A percentile compares a stretch with the other conserved stretches of the same genome.
Conservation (phyloP, 805 yeast genomes). For the Yamadazyma philogaea region DNA sequence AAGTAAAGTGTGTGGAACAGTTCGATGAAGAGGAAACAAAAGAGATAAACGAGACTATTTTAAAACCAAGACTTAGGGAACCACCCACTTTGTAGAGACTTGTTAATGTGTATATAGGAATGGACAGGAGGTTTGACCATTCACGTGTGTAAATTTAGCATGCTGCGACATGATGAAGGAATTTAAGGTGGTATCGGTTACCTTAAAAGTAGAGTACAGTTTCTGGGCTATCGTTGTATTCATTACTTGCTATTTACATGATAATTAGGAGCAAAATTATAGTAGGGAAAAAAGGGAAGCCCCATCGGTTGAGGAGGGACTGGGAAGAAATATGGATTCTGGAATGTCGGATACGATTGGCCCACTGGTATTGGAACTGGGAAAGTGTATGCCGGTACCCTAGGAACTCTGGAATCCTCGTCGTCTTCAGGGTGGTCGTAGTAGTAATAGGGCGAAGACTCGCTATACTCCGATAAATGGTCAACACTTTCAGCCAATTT, state of each 20-base stretch:
- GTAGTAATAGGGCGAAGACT: conserved; percentile 1
- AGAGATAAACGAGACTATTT: conserved; percentile 4
- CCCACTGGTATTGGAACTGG: not conserved
- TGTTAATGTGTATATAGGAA: conserved; percentile 4
- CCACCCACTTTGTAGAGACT: conserved; percentile 12
- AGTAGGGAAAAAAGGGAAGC: conserved; percentile 7
- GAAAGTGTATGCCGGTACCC: too few species aligned
- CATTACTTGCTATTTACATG: conserved; percentile 10
- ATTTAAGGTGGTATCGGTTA: too few species aligned
- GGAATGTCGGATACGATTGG: conserved; percentile 1
- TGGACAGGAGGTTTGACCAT: not conserved
- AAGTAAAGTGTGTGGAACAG: conserved; percentile 56
- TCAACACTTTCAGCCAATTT: conserved; percentile 6
- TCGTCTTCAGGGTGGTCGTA: conserved; percentile 3
- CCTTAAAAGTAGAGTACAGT: too few species aligned
- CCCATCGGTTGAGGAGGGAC: not conserved
- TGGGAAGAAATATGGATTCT: conserved; percentile 1
- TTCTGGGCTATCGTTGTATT: not conserved
- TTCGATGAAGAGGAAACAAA: conserved; percentile 41
- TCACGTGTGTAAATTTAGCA: too few species aligned
- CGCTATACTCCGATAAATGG: not conserved
- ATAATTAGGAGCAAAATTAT: conserved; percentile 3
- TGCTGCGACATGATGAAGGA: too few species aligned
- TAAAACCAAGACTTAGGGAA: conserved; percentile 11
- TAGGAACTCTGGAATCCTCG: conserved; percentile 1